Evolutionary conservation across 257 asterid genomes (phyloP), one percentile per base, ranked within the genome.

Genomic region (Ajuga chamaepitys): DNA sequence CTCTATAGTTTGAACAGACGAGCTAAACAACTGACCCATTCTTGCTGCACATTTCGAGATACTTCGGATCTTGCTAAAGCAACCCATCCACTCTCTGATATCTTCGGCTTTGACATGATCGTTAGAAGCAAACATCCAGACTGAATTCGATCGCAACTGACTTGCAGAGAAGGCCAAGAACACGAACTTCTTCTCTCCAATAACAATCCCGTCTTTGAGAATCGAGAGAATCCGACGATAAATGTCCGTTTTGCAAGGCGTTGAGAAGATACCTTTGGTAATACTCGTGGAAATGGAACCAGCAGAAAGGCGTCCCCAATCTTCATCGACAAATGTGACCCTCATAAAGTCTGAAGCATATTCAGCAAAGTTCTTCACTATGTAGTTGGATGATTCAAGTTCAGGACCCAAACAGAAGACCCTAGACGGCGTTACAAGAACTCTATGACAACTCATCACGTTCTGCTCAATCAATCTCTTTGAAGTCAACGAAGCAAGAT

Each of bases 91-190:
- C 47, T 84, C 81, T 76, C 97, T 74, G 57, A 93, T 88, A 66
- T 84, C 85, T 28, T 83, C 88, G 10, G 94, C 91, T 81, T 74
- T 81, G 42, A 86, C 57, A 32, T 73, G 52, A 25, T 88, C 86
- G 28, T 89, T 93, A 0, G 99, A 89, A 70, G 97, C 96, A 84
- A 93, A 88, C 97, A 93, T 93, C 99, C 99, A 93, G 56, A 87
- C 91, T 0, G 97, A 77, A 66, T 85, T 89, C 7, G 96, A 89
- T 24, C 97, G 95, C 34, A 93, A 44, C 32, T 93, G 98, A 78
- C 98, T 93, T 4, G 99, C 96, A 4, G 96, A 93, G 59, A 93
- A 93, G 25, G 97, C 96, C 74, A 93, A 78, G 67, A 93, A 93
- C 51, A 82, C 72, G 22, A 93, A 93, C 13, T 71, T 79, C 65